Base-by-base conservation (phyloP, 495 filamentous ascomycete genomes). In the Pseudoneurospora amorphoporcata region DNA sequence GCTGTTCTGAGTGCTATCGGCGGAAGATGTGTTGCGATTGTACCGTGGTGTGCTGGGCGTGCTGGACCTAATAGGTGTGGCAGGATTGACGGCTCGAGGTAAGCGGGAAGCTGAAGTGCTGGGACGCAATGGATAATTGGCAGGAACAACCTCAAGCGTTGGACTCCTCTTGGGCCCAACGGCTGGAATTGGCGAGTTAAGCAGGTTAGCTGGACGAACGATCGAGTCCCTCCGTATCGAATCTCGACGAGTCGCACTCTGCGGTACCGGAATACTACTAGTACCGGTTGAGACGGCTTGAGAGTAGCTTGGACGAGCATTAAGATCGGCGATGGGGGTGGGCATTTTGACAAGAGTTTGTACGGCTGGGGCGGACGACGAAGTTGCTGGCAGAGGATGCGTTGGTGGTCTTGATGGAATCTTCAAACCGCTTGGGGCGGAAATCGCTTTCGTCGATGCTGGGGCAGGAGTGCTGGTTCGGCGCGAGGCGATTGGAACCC, bases 1-100 rank as follows among this genome's bases (percentile, higher is more conserved):
- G 75, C 80, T 81, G 69, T 74, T 75, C 53, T 79, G 79, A 2
- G 79, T 79, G 74, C 76, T 81, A 53, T 81, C 80, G 12, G 80
- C 78, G 3, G 78, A 77, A 0, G 79, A 78, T 0, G 73, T 76
- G 45, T 81, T 79, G n/a, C 76, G 77, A 69, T 75, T 68, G 37
- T 77, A 71, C 14, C 53, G 53, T 16, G 53, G 53, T 19, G 53
- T 61, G 17, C 41, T 71, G 2, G 80, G 80, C 0, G 80, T 80
- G 68, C 61, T 73, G 17, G 79, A 75, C 2, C 80, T 75, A 39
- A 78, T 79, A 6, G 79, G 79, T 0, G 78, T 80, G 17, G 76
- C 68, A 10, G 78, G 77, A 58, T 79, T 79, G 43, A 79, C 73
- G 10, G 77, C 72, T 2, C 70, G 75, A 3, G 80, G 79, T 7